Evolutionary conservation across 192 early-diverging fungal genomes (phyloP).

Genomic region (Funneliformis mosseae): DNA sequence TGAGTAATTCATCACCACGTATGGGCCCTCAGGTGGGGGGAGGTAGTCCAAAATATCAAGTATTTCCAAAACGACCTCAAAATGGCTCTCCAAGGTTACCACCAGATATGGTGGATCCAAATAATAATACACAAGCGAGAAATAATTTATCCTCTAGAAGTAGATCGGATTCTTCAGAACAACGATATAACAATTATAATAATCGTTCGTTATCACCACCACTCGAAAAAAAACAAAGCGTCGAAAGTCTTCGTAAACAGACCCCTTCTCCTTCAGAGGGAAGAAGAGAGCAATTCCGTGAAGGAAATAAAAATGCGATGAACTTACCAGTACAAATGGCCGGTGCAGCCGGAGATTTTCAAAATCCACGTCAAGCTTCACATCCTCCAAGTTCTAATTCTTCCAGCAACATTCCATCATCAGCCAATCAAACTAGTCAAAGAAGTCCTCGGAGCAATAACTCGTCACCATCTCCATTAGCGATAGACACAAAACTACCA

Average conservation of each 20-base stretch:
- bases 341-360: neutral
- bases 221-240: neutral
- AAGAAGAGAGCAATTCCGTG: neutral
- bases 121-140: too few relatives aligned
- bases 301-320: neutral
- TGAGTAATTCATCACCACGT: too few relatives aligned
- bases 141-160: too few relatives aligned
- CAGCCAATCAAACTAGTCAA: neutral
- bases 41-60: neutral
- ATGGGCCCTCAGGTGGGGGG: neutral
- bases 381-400: conserved; percentile 1
- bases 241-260: neutral
- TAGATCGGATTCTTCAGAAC: neutral
- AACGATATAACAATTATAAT: neutral
- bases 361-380: conserved; percentile 15
- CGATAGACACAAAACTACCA: neutral
- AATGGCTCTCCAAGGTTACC: neutral
- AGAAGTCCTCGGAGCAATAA: too few relatives aligned
- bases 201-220: neutral
- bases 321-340: neutral
- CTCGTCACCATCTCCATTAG: too few relatives aligned
- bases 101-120: too few relatives aligned
- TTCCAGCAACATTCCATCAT: neutral
- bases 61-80: neutral
- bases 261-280: neutral